Conservation (phyloP, 1,139 yeast species). For the Candida dubliniensis region DNA sequence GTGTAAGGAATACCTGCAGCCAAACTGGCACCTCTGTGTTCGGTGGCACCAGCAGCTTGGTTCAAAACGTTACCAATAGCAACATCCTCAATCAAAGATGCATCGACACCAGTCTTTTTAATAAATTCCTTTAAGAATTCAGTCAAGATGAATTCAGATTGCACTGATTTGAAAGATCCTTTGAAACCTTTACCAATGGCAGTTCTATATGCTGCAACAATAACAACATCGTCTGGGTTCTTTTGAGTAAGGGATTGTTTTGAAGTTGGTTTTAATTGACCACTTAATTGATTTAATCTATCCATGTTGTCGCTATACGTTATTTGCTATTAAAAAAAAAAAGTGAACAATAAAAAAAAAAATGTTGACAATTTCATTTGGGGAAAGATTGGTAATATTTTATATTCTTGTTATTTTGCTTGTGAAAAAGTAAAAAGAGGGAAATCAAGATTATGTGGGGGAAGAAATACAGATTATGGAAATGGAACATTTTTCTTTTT, state of each 20-base stretch:
- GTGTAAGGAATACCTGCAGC: constrained; percentile 53
- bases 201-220: constrained; percentile 85
- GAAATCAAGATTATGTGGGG: constrained; percentile 2
- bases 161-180: constrained; percentile 76
- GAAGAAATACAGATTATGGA: not conserved
- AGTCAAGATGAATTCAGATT: constrained; percentile 70
- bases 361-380: not conserved
- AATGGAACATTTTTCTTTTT: not conserved
- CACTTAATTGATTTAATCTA: constrained; percentile 60
- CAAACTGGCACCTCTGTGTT: constrained; percentile 76
- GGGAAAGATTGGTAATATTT: constrained; percentile 1
- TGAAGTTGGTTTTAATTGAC: constrained; percentile 53
- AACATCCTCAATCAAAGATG: constrained; percentile 71
- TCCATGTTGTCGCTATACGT: constrained; percentile 39
- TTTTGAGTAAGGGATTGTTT: constrained; percentile 50
- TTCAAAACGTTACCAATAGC: constrained; percentile 88
- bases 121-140: constrained; percentile 64
- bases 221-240: constrained; percentile 82
- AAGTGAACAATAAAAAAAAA: not conserved
- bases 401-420: constrained; percentile 2
- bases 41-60: constrained; percentile 89
- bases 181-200: constrained; percentile 85
- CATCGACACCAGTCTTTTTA: constrained; percentile 61
- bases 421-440: constrained; percentile 1
- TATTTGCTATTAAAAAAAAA: not conserved